Conservation (phyloP, 1,139 yeast species). For the Zygosaccharomyces sapae region DNA sequence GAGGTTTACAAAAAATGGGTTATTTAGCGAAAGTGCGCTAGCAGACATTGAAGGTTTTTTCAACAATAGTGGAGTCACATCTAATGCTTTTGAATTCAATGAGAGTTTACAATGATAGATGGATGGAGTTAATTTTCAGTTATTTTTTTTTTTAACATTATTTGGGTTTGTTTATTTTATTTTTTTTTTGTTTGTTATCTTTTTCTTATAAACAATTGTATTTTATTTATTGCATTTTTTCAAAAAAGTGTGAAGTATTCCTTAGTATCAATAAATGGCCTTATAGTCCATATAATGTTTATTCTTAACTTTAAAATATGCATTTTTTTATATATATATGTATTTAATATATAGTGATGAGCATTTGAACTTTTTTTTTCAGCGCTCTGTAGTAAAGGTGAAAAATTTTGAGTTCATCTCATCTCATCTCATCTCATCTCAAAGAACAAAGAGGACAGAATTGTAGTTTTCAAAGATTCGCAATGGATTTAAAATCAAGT, state of each 20-base stretch:
- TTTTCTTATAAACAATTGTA: background rate
- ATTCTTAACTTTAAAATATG: background rate
- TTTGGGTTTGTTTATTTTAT: background rate
- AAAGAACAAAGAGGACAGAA: conserved; percentile 1
- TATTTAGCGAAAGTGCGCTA: conserved; percentile 67
- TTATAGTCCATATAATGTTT: background rate
- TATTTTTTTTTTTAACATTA: background rate
- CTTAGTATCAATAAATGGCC: background rate
- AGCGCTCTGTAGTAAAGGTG: conserved; percentile 12
- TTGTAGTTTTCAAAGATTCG: background rate
- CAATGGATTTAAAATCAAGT: conserved; percentile 38
- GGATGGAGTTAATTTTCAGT: background rate
- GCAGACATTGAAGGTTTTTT: conserved; percentile 61
- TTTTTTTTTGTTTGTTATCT: background rate
- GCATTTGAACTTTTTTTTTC: background rate
- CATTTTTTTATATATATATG: background rate
- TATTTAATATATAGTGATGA: background rate
- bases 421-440: conserved; percentile 20
- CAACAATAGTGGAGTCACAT: conserved; percentile 19
- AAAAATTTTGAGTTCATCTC: conserved; percentile 16
- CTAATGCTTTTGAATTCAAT: conserved; percentile 27
- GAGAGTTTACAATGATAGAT: conserved; percentile 22
- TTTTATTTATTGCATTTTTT: background rate
- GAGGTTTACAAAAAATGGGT: conserved; percentile 67
- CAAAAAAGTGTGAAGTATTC: background rate